Base-by-base conservation (phyloP, 768 basidiomycete species). In the Boletus bicolor region DNA sequence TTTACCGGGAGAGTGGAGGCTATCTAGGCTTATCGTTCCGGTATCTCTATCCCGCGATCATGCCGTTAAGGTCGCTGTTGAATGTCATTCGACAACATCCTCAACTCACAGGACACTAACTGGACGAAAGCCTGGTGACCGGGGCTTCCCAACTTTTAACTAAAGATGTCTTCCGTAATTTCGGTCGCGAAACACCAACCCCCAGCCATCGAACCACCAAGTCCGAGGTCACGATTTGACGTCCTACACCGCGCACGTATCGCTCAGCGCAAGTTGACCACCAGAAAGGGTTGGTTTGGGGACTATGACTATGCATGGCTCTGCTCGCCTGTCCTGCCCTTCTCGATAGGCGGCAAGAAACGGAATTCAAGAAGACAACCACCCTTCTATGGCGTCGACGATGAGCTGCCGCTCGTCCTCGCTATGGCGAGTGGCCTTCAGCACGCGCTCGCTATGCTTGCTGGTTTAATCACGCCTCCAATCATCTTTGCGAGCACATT, bases 381-480 rank as follows among this genome's bases (percentile, higher is more conserved):
- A 1, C 89, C 89, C 0, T 93, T 92, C 72, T 92, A 90, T 61
- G 82, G 82, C 3, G 72, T 92, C 7, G 78, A 91, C 49, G 82
- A 80, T 30, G 83, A 89, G 24, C 74, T 93, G 5, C 91, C 91
- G 2, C 77, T 91, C 32, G 60, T 86, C 5, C 78, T 93, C 17
- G 87, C 89, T 1, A 81, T 91, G 34, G 77, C 86, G 1, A 83
- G 82, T 58, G 91, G 91, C 0, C 73, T 87, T 15, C 86, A 87
- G 63, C 89, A 91, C 64, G 81, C 86, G 2, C 81, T 91, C 10
- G 89, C 88, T 2, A 92, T 92, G 90, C 78, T 91, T 15, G 89
- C 87, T 2, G 89, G 88, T 3, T 75, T 91, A 42, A 90, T 92
- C 62, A 89, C 88, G 0, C 91, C 90, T 0, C 90, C 91, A 1